A percentile compares a stretch with the other conserved stretches of the same genome.
Evolutionary conservation across 2,329 filamentous ascomycete genomes (phyloP).

Genomic region (Apiospora saccharicola): DNA sequence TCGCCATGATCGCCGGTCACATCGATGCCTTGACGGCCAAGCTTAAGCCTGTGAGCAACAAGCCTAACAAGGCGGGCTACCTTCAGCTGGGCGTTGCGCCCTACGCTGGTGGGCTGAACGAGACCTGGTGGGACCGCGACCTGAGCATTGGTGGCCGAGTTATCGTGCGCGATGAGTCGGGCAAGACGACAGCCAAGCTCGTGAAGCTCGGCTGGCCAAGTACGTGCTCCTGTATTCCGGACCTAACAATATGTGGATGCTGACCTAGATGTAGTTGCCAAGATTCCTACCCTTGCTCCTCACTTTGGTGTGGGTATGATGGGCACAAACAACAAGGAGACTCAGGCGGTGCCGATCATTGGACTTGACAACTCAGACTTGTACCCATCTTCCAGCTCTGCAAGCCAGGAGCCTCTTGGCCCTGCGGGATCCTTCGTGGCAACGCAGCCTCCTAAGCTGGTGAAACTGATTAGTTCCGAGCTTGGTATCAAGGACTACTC

Average conservation of each 20-base stretch:
- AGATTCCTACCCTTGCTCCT: constrained; percentile 88
- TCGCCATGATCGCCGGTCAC: constrained; percentile 89
- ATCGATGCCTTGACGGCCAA: constrained; percentile 91
- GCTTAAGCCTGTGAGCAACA: constrained; percentile 88
- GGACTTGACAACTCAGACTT: constrained; percentile 80
- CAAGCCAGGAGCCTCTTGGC: constrained; percentile 59
- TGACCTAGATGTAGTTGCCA: constrained; percentile 64
- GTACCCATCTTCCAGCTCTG: constrained; percentile 40
- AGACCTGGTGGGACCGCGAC: constrained; percentile 97
- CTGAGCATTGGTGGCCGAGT: constrained; percentile 90
- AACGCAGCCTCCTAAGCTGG: constrained; percentile 85
- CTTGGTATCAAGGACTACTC: constrained; percentile 77
- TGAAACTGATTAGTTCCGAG: constrained; percentile 80
- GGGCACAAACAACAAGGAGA: constrained; percentile 80
- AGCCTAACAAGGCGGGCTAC: constrained; percentile 86
- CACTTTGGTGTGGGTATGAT: constrained; percentile 86
- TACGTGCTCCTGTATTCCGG: constrained; percentile 40
- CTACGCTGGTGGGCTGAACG: constrained; percentile 86
- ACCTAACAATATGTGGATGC: constrained; percentile 23
- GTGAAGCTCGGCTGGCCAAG: constrained; percentile 93
- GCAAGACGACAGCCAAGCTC: constrained; percentile 81
- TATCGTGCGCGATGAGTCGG: constrained; percentile 77
- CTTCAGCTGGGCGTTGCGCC: constrained; percentile 90
- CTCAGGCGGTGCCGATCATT: constrained; percentile 92
- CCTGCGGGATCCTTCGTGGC: constrained; percentile 75